These are phyloP conservation scores for Suillus paluster DNA, from an alignment of 768 basidiomycete genomes.

Conservation along the genomic window DNA sequence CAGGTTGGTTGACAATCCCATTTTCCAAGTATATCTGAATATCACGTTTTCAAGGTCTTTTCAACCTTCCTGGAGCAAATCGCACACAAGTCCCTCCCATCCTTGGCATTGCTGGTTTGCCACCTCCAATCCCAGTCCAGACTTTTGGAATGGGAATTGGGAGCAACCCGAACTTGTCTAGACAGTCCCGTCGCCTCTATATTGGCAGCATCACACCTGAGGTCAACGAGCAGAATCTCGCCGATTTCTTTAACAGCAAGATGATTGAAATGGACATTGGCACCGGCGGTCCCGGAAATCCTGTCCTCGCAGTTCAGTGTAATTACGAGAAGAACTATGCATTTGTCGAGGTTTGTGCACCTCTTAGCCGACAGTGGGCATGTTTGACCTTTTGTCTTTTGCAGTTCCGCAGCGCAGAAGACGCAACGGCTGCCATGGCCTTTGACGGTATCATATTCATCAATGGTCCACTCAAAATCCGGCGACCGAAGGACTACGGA, in stretches of 20 bases:
- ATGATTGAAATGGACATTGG: conserved; percentile 93
- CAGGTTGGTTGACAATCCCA: conserved; percentile 56
- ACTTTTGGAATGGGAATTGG: conserved; percentile 88
- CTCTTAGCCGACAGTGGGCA: conserved; percentile 1
- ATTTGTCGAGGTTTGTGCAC: conserved; percentile 83
- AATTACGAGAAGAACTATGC: conserved; percentile 99
- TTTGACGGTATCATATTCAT: conserved; percentile 98
- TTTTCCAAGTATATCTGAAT: conserved; percentile 13
- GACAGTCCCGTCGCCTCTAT: conserved; percentile 94
- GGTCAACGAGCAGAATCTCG: conserved; percentile 90
- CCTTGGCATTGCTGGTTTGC: conserved; percentile 78
- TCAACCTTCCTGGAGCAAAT: conserved; percentile 96
- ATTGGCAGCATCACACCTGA: conserved; percentile 96
- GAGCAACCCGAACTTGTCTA: conserved; percentile 85
- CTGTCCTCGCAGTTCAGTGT: conserved; percentile 92
- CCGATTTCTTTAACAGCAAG: conserved; percentile 94
- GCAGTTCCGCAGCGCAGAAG: conserved; percentile 97
- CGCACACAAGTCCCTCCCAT: conserved; percentile 86
- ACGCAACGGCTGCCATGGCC: conserved; percentile 95
- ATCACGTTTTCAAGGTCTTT: conserved; percentile 64
- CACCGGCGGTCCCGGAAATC: conserved; percentile 83
- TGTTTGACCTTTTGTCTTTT: conserved; percentile 17
- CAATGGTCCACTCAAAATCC: conserved; percentile 95
- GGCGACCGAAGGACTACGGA: conserved; percentile 96
- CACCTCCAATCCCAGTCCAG: conserved; percentile 82